Evolutionary conservation across 2,329 filamentous ascomycete genomes (phyloP).

Genomic region (Aspergillus hiratsukae): DNA sequence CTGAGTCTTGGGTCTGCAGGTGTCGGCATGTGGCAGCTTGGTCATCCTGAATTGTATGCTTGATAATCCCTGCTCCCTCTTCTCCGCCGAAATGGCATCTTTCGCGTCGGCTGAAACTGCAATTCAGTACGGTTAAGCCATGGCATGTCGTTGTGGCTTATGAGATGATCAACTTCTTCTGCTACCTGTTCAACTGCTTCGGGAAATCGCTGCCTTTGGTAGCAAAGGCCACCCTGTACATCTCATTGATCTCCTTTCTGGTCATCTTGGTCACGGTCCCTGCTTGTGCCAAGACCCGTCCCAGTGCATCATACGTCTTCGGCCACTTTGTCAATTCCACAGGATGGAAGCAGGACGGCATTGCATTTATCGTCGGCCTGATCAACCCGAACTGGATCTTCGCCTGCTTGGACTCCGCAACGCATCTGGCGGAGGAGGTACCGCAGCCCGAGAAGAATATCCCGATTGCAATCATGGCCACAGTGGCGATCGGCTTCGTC

Average conservation of each 20-base stretch:
- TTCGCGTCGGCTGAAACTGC: background rate
- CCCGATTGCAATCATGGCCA: constrained; percentile 48
- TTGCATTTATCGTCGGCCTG: constrained; percentile 50
- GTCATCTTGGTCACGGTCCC: constrained; percentile 49
- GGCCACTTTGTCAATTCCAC: constrained; percentile 50
- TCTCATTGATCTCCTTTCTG: constrained; percentile 44
- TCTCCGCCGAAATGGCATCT: background rate
- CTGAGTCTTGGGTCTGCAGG: constrained; percentile 45
- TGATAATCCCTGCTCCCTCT: background rate
- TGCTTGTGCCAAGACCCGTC: constrained; percentile 41
- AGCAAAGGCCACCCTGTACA: constrained; percentile 42
- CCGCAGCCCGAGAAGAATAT: constrained; percentile 44
- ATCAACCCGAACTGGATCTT: constrained; percentile 51
- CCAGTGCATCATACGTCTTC: constrained; percentile 47
- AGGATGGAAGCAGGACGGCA: constrained; percentile 44
- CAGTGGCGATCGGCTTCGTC: constrained; percentile 47
- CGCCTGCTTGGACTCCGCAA: constrained; percentile 48
- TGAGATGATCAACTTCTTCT: constrained; percentile 45
- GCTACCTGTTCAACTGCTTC: constrained; percentile 47
- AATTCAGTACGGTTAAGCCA: constrained; percentile 23
- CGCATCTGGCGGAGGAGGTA: constrained; percentile 51
- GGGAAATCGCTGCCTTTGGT: constrained; percentile 33
- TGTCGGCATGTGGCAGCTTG: constrained; percentile 50
- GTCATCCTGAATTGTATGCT: constrained; percentile 49
- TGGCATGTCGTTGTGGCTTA: constrained; percentile 43